Percentiles rank a stretch among this genome's conserved stretches.
phyloP scores from a whole-genome alignment of 2,329 filamentous ascomycete species.

The Sclerotinia borealis region DNA sequence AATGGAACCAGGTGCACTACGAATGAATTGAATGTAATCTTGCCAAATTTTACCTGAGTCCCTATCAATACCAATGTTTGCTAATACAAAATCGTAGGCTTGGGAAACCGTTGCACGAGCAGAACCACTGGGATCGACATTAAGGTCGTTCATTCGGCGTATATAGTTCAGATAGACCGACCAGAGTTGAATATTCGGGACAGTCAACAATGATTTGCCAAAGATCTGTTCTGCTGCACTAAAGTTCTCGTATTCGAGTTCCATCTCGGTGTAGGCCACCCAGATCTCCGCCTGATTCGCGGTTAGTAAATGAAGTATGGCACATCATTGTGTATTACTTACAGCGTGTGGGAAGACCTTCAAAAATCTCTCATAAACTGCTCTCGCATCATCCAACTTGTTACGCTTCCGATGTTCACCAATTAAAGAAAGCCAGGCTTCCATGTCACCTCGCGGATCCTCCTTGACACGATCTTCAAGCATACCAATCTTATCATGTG shows the following conservation, averaged over 20 bases:
- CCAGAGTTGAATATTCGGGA: constrained; percentile 84
- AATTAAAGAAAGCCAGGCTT: constrained; percentile 86
- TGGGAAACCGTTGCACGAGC: constrained; percentile 75
- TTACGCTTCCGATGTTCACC: constrained; percentile 75
- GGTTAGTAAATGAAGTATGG: constrained; percentile 32
- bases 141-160: constrained; percentile 82
- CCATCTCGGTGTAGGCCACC: constrained; percentile 84
- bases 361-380: constrained; percentile 79
- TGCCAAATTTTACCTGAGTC: constrained; percentile 87
- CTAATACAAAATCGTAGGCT: constrained; percentile 87
- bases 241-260: constrained; percentile 80
- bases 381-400: constrained; percentile 74
- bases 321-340: constrained; percentile 41
- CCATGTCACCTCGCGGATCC: constrained; percentile 85
- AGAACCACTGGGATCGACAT: constrained; percentile 67
- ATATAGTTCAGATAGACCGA: constrained; percentile 93
- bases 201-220: constrained; percentile 66
- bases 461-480: constrained; percentile 88
- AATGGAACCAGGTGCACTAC: constrained; percentile 75
- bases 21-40: constrained; percentile 92
- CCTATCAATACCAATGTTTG: constrained; percentile 84
- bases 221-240: constrained; percentile 78
- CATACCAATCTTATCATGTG: constrained; percentile 33
- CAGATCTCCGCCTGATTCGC: constrained; percentile 73
- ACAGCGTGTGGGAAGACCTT: constrained; percentile 85